Percentiles rank a stretch among this genome's conserved stretches.
Conservation (phyloP, 306 rosid genomes). For the Abrus precatorius region DNA sequence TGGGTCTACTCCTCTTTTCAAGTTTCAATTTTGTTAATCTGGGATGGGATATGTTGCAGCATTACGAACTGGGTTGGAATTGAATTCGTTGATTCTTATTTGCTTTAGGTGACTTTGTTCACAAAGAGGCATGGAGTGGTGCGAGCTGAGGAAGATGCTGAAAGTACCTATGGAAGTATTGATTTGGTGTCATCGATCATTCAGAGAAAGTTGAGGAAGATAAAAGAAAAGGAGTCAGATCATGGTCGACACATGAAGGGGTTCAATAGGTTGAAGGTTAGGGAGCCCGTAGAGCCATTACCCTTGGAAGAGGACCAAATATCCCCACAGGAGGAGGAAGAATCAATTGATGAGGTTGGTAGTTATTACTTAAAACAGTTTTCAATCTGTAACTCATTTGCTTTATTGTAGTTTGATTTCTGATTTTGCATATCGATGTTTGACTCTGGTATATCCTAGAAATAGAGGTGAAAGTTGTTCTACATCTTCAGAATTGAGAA, state of each 20-base stretch:
- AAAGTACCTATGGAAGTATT: conserved; percentile 81
- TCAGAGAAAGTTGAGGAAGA: conserved; percentile 95
- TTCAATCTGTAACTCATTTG: background rate
- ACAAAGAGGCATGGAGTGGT: conserved; percentile 90
- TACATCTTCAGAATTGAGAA: conserved; percentile 1
- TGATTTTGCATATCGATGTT: conserved; percentile 6
- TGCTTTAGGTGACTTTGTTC: conserved; percentile 76
- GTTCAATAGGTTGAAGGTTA: conserved; percentile 71
- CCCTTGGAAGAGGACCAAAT: conserved; percentile 52
- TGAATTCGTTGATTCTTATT: conserved; percentile 6
- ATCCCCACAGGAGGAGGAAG: conserved; percentile 56
- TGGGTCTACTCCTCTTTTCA: conserved; percentile 50
- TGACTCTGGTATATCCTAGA: background rate
- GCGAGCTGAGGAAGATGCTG: conserved; percentile 89
- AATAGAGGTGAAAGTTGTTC: conserved; percentile 18
- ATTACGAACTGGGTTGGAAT: background rate
- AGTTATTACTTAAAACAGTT: background rate
- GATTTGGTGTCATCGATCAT: conserved; percentile 89
- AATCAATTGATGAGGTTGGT: conserved; percentile 71
- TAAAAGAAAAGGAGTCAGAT: conserved; percentile 88
- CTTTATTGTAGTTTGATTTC: conserved; percentile 7
- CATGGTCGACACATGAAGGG: conserved; percentile 98
- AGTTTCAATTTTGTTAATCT: conserved; percentile 29
- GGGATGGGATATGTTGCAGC: conserved; percentile 17
- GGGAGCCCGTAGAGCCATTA: conserved; percentile 58